Conservation (phyloP, 164 flowering plant genomes). For the Brasenia schreberi region DNA sequence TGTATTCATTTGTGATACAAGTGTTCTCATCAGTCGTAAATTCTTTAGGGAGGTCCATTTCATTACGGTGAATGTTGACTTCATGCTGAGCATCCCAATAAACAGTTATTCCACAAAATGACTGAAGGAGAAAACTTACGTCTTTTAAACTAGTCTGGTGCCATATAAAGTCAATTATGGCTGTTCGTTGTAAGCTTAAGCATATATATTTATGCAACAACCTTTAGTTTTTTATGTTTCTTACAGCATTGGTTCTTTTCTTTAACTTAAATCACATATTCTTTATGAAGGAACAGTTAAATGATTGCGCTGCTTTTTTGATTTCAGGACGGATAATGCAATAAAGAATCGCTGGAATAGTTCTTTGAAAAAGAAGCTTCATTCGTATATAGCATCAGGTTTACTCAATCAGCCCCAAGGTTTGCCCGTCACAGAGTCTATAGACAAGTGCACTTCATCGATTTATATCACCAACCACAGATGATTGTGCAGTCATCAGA, state of each 20-base stretch:
- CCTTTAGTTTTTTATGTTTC: conserved; percentile 3
- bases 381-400: conserved; percentile 73
- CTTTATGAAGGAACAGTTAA: not conserved
- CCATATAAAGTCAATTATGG: too few species aligned
- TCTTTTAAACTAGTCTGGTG: too few species aligned
- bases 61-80: too few species aligned
- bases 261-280: too few species aligned
- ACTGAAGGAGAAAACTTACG: too few species aligned
- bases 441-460: conserved; percentile 23
- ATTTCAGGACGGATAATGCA: conserved; percentile 90
- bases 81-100: too few species aligned
- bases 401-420: conserved; percentile 49
- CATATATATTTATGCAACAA: too few species aligned
- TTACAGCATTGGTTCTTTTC: not conserved
- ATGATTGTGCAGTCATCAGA: conserved; percentile 43
- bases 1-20: too few species aligned
- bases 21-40: too few species aligned
- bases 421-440: conserved; percentile 30
- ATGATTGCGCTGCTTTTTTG: not conserved
- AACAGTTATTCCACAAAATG: too few species aligned
- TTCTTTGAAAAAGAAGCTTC: conserved; percentile 90
- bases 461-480: conserved; percentile 30
- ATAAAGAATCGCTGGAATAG: conserved; percentile 99
- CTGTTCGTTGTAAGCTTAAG: too few species aligned
- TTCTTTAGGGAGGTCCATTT: too few species aligned